Evolutionary conservation across 208 protist genomes (phyloP).

Genomic region (Leishmania arabica): DNA sequence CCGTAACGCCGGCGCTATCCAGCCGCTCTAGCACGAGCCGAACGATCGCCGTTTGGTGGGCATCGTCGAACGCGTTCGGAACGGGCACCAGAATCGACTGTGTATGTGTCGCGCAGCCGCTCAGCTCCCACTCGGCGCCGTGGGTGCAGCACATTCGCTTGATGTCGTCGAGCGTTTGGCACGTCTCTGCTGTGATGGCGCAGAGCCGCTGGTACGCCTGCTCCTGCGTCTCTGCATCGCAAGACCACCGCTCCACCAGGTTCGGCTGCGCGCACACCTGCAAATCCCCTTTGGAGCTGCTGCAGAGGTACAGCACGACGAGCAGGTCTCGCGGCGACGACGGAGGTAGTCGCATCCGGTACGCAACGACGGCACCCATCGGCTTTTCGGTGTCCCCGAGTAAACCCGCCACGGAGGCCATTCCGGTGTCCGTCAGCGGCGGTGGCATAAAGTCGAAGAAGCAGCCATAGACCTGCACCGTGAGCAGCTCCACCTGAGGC

Average conservation of each 20-base stretch:
- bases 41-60: slow-evolving; percentile 36
- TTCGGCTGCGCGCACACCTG: slow-evolving; percentile 42
- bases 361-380: slow-evolving; percentile 43
- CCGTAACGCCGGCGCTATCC: slow-evolving; percentile 21
- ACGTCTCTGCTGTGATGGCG: slow-evolving; percentile 38
- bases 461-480: slow-evolving; percentile 36
- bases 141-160: slow-evolving; percentile 23
- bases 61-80: slow-evolving; percentile 39
- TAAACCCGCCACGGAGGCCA: slow-evolving; percentile 53
- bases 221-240: slow-evolving; percentile 21
- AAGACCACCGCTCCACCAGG: slow-evolving; percentile 29
- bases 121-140: slow-evolving; percentile 14
- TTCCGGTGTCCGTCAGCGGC: slow-evolving; percentile 25
- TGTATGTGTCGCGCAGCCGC: not conserved
- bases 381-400: slow-evolving; percentile 34
- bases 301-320: slow-evolving; percentile 46
- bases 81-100: slow-evolving; percentile 24
- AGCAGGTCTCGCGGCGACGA: slow-evolving; percentile 38
- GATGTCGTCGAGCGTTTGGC: slow-evolving; percentile 34
- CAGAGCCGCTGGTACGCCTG: slow-evolving; percentile 37
- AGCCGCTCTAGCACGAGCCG: slow-evolving; percentile 35
- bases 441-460: slow-evolving; percentile 64
- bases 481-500: slow-evolving; percentile 36
- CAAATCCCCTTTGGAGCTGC: slow-evolving; percentile 25
- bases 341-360: slow-evolving; percentile 22